A percentile compares a stretch with the other conserved stretches of the same genome.
Evolutionary conservation across 2,329 filamentous ascomycete genomes (phyloP).

Genomic region (Arthrobotrys sinensis): DNA sequence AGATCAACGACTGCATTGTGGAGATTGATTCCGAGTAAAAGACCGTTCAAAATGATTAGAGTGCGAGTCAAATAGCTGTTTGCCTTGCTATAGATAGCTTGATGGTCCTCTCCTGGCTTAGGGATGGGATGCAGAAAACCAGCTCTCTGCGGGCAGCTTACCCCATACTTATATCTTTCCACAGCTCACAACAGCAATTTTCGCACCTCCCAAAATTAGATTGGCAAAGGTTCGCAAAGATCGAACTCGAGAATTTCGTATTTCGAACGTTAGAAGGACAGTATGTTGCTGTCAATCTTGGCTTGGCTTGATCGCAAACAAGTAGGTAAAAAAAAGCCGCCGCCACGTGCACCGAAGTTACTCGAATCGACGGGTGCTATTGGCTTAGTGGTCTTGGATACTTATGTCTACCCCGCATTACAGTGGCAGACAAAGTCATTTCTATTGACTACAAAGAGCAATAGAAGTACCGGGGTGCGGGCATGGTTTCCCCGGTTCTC

Average conservation of each 20-base stretch:
- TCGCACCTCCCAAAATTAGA: constrained; percentile 36
- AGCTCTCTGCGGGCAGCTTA: not conserved
- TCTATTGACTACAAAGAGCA: constrained; percentile 28
- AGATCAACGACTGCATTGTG: constrained; percentile 47
- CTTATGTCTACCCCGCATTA: constrained; percentile 46
- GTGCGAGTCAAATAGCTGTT: constrained; percentile 9
- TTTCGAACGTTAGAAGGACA: constrained; percentile 11
- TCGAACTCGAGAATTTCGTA: constrained; percentile 20
- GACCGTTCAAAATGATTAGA: constrained; percentile 2
- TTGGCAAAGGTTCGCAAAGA: constrained; percentile 9
- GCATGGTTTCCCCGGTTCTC: constrained; percentile 45
- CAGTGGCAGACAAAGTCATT: not conserved
- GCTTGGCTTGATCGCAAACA: constrained; percentile 40
- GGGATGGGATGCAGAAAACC: constrained; percentile 4
- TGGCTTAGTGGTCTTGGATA: constrained; percentile 4
- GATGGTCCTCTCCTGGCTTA: constrained; percentile 28
- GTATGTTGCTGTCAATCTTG: constrained; percentile 29
- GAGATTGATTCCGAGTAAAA: not conserved
- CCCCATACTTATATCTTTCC: constrained; percentile 42
- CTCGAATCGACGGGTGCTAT: constrained; percentile 41
- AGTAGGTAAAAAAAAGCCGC: constrained; percentile 37
- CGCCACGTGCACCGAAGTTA: constrained; percentile 30
- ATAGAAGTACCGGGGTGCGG: constrained; percentile 17
- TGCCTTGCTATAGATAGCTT: constrained; percentile 14
- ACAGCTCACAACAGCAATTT: not conserved